Evolutionary conservation across 2,329 filamentous ascomycete species (phyloP).

Genomic region (Penicillium sp.): DNA sequence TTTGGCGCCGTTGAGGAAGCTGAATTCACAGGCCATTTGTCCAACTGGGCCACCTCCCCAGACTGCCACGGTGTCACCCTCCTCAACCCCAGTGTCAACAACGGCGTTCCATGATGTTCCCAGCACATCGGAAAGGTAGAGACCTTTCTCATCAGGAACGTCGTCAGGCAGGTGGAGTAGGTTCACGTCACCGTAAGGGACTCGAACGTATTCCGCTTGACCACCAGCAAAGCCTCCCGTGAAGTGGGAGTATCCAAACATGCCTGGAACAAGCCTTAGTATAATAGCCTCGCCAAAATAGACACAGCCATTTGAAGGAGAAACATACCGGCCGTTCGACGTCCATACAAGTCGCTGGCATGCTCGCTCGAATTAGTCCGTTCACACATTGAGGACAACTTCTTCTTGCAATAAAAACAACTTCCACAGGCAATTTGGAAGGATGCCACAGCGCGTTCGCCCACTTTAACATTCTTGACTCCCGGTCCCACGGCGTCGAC

Average conservation of each 20-base stretch:
- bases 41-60: conserved; percentile 85
- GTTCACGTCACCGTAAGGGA: background rate
- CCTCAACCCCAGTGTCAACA: conserved; percentile 75
- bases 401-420: conserved; percentile 77
- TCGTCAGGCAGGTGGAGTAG: conserved; percentile 60
- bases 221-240: background rate
- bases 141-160: conserved; percentile 78
- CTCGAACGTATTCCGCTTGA: background rate
- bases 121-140: conserved; percentile 80
- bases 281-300: background rate
- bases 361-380: conserved; percentile 72
- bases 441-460: conserved; percentile 73
- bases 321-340: conserved; percentile 63
- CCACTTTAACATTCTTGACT: conserved; percentile 55
- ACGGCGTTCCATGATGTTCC: conserved; percentile 77
- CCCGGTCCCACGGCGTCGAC: conserved; percentile 55
- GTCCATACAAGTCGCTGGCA: conserved; percentile 74
- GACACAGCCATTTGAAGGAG: background rate
- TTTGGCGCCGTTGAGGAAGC: conserved; percentile 68
- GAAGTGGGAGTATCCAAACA: background rate
- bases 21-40: conserved; percentile 69
- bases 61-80: conserved; percentile 73
- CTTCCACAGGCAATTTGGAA: conserved; percentile 73
- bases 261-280: background rate
- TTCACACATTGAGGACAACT: conserved; percentile 75